These are phyloP conservation scores for Mortierella sp. DNA, from an alignment of 371 early-diverging fungal genomes.

Conservation along the genomic window DNA sequence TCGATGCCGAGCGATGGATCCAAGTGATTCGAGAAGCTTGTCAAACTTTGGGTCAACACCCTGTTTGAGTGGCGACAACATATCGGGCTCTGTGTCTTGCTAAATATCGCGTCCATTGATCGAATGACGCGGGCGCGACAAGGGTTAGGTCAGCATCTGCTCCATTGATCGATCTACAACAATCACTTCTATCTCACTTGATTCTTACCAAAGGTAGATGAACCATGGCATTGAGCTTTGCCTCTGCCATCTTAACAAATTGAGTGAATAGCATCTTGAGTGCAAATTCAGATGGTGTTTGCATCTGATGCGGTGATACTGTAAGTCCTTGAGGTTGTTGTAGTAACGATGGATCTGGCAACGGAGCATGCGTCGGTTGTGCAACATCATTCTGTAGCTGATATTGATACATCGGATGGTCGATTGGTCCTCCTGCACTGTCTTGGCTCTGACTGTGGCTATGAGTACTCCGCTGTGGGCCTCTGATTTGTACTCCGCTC, in stretches of 20 bases:
- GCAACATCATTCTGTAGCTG: conserved; percentile 37
- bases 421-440: conserved; percentile 35
- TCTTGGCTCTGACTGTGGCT: conserved; percentile 51
- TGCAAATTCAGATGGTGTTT: conserved; percentile 61
- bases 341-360: not conserved
- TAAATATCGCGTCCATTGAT: conserved; percentile 7
- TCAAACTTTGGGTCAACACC: conserved; percentile 88
- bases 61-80: conserved; percentile 55
- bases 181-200: not conserved
- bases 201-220: conserved; percentile 50
- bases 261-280: conserved; percentile 66
- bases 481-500: conserved; percentile 22
- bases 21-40: conserved; percentile 81
- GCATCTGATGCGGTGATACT: conserved; percentile 41
- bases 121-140: not conserved
- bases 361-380: conserved; percentile 27
- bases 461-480: conserved; percentile 29
- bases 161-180: not conserved
- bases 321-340: conserved; percentile 22
- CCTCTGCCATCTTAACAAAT: conserved; percentile 67
- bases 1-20: conserved; percentile 85
- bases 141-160: not conserved
- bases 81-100: conserved; percentile 60
- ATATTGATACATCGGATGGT: conserved; percentile 30
- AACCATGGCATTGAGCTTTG: conserved; percentile 60